phyloP scores from a whole-genome alignment of 1,284 basidiomycete genomes.

The Moesziomyces aphidis region DNA sequence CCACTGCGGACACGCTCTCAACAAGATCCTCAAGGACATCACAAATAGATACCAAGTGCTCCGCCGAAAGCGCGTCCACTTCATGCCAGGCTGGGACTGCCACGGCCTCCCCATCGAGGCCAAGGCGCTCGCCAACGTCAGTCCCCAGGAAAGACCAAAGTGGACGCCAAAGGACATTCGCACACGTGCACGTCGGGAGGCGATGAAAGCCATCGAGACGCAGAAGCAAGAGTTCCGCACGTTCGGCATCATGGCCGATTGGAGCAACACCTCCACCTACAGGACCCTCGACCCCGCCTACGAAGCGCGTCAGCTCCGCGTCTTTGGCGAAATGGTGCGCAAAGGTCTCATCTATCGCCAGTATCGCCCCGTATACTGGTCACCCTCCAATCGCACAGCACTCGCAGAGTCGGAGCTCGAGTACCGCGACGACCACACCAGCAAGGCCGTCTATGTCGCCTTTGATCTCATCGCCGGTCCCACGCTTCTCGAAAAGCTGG shows the following conservation, averaged over 20 bases:
- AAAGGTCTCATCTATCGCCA: constrained; percentile 85
- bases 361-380: constrained; percentile 92
- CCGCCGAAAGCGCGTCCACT: constrained; percentile 85
- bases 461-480: constrained; percentile 71
- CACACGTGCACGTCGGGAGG: constrained; percentile 78
- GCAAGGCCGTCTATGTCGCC: constrained; percentile 86
- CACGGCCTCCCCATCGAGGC: constrained; percentile 89
- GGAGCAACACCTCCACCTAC: constrained; percentile 82
- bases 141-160: constrained; percentile 72
- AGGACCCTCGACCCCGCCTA: constrained; percentile 77
- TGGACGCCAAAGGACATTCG: constrained; percentile 73
- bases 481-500: constrained; percentile 17
- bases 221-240: constrained; percentile 85
- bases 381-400: constrained; percentile 92
- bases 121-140: constrained; percentile 55
- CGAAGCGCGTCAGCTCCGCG: constrained; percentile 85
- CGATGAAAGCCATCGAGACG: constrained; percentile 78
- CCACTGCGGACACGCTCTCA: constrained; percentile 95
- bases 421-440: constrained; percentile 89
- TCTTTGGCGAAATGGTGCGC: constrained; percentile 87
- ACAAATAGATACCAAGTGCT: constrained; percentile 90
- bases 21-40: constrained; percentile 97
- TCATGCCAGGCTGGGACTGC: constrained; percentile 97
- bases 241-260: constrained; percentile 93
- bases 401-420: constrained; percentile 94